Base-by-base conservation (phyloP, 2,329 filamentous ascomycete species). In the Beauveria sp. region DNA sequence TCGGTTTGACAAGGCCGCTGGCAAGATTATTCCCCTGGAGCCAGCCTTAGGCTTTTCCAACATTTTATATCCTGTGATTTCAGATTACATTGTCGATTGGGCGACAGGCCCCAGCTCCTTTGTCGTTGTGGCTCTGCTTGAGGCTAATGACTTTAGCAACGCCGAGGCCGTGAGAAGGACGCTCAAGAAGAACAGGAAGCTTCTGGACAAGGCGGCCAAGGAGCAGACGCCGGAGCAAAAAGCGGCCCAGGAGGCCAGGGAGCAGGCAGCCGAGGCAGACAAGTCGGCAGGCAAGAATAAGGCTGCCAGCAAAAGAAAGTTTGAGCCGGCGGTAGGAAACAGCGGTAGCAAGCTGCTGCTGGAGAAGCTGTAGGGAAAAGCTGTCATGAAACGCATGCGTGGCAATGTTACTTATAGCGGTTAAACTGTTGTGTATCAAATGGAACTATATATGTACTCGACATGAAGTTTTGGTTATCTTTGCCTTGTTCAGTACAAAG, bases 91-190 rank as follows among this genome's bases (percentile, higher is more conserved):
- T 26, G 74, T 95, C 62, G 79, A 85, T 22, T 99, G 95, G 95
- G 93, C 93, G 0, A 93, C 88, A 0, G 90, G 93, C 0, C 84
- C 88, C 1, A 92, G 91, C 67, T 90, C 90, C 1, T 98, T 96
- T 68, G 90, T 96, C 12, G 82, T 97, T 4, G 83, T 98, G 28
- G 89, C 87, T 18, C 77, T 98, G 66, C 75, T 93, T 5, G 93
- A 98, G 76, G 84, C 88, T 0, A 80, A 83, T 24, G 85, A 86
- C 62, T 95, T 95, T 69, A 80, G 79, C 28, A 80, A 86, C 68
- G 85, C 82, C 68, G 80, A 82, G 18, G 87, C 89, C 68, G 77
- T 96, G 58, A 78, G 87, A 70, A 85, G 87, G 73, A 83, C 79
- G 16, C 76, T 97, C 67, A 88, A 86, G 77, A 88, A 89, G 77